Evolutionary conservation across 2,329 filamentous ascomycete species (phyloP).

Genomic region (Phialophora macrospora): DNA sequence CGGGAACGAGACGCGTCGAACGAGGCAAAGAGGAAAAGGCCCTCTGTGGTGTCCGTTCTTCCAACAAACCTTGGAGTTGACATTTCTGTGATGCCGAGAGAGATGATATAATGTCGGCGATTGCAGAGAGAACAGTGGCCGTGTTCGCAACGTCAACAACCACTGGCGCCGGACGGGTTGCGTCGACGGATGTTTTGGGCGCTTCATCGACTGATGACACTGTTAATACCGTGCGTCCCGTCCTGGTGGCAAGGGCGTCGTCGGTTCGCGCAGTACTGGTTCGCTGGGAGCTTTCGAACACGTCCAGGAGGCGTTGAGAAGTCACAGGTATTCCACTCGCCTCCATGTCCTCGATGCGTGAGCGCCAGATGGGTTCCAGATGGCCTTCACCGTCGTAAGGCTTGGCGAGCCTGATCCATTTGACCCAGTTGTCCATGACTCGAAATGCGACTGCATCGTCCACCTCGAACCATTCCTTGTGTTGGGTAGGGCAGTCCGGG

Average conservation of each 20-base stretch:
- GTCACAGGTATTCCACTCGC: neutral
- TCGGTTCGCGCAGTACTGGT: neutral
- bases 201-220: neutral
- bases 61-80: neutral
- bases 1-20: neutral
- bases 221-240: neutral
- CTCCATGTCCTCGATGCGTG: neutral
- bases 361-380: neutral
- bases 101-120: neutral
- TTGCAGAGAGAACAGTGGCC: neutral
- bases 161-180: neutral
- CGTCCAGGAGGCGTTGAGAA: conserved; percentile 1
- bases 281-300: neutral
- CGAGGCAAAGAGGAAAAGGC: neutral
- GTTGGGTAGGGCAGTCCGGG: conserved; percentile 10
- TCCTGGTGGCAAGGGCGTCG: too few species aligned
- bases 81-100: neutral
- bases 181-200: neutral
- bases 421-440: conserved; percentile 1
- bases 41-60: neutral
- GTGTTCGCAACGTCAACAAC: neutral
- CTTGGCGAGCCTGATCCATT: conserved; percentile 5
- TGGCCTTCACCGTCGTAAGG: conserved; percentile 2
- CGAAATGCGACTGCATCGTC: neutral
- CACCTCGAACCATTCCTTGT: conserved; percentile 27